phyloP scores from a whole-genome alignment of 1,284 basidiomycete species.

The Trametes polyzona region DNA sequence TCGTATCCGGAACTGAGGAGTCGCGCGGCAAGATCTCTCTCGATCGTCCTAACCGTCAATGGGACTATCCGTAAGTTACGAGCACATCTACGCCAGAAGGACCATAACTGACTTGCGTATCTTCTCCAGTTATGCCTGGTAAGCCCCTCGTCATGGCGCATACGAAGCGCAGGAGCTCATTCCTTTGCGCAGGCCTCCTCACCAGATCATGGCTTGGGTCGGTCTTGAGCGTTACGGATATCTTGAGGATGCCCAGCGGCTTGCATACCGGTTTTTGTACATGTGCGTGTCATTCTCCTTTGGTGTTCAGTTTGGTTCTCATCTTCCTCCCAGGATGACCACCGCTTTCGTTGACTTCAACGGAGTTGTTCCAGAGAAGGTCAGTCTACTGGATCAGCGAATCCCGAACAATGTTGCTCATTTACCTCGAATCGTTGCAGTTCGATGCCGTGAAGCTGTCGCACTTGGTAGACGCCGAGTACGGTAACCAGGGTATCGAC shows the following conservation, averaged over 20 bases:
- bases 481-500: constrained; percentile 97
- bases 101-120: constrained; percentile 11
- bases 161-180: constrained; percentile 12
- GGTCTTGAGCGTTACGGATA: constrained; percentile 97
- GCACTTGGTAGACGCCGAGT: constrained; percentile 96
- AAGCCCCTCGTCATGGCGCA: constrained; percentile 24
- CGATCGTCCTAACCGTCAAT: constrained; percentile 97
- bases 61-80: constrained; percentile 83
- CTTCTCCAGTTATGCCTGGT: constrained; percentile 66
- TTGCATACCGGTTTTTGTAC: constrained; percentile 96
- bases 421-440: constrained; percentile 38
- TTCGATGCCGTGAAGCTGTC: constrained; percentile 96
- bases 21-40: constrained; percentile 95
- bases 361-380: constrained; percentile 96
- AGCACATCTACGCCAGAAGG: background rate
- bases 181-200: constrained; percentile 80
- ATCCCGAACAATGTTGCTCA: background rate
- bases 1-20: constrained; percentile 96
- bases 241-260: constrained; percentile 88
- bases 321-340: constrained; percentile 68
- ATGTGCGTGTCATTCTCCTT: constrained; percentile 60
- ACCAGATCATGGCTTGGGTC: constrained; percentile 97
- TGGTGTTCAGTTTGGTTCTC: background rate
- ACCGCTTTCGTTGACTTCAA: constrained; percentile 95
- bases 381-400: constrained; percentile 29